Conservation (phyloP, 495 filamentous ascomycete species). For the Hypoxylon lenormandii region DNA sequence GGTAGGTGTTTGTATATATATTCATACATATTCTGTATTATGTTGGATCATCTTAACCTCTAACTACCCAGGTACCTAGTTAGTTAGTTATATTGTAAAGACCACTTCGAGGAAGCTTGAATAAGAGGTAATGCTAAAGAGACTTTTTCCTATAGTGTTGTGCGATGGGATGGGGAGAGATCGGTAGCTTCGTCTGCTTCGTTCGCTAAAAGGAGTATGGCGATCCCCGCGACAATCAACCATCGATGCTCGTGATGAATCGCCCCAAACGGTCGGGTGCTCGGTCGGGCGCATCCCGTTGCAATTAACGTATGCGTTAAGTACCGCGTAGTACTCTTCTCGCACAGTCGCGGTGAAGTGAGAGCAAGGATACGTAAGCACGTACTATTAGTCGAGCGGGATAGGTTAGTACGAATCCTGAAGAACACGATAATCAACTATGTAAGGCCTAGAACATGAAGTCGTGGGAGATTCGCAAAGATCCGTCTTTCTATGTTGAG, state of each 20-base stretch:
- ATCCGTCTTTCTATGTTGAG: background rate
- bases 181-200: conserved; percentile 5
- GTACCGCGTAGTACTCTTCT: conserved; percentile 23
- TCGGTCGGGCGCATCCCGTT: conserved; percentile 27
- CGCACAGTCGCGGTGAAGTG: conserved; percentile 23
- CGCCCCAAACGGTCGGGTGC: conserved; percentile 45
- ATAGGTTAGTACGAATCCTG: conserved; percentile 9
- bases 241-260: conserved; percentile 24
- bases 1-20: no score
- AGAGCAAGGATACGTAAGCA: conserved; percentile 8
- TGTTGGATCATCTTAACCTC: no score
- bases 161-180: background rate
- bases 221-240: conserved; percentile 26
- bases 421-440: background rate
- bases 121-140: no score
- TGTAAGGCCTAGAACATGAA: conserved; percentile 30
- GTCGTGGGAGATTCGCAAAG: background rate
- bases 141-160: no score
- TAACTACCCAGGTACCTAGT: no score
- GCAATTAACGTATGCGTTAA: conserved; percentile 36
- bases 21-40: no score
- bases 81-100: no score
- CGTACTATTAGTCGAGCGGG: conserved; percentile 8
- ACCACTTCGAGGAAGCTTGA: no score
- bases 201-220: conserved; percentile 8